Evolutionary conservation across 2,329 filamentous ascomycete species (phyloP), one percentile per base, ranked within the genome.

Genomic region (Penicillium brevicompactum): DNA sequence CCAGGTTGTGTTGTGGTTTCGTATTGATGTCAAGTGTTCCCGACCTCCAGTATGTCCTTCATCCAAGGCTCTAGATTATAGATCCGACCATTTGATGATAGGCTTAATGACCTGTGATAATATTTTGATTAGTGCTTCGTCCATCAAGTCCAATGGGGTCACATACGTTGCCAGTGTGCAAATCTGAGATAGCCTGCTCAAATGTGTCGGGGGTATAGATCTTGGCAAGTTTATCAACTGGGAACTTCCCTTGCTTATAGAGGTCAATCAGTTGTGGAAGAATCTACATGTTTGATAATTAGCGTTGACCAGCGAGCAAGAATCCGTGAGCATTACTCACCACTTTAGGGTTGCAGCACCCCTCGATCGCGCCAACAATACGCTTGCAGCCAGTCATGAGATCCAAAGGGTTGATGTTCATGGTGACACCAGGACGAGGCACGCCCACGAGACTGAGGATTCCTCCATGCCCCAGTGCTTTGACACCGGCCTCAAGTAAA

Each of bases 381-480:
- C 63, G 65, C 52, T 74, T 74, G 51, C 67, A 66, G 11, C 49
- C 56, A 14, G 66, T 47, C 51, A 70, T 55, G n/a, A 70, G 58
- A 1, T 56, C 52, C 4, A 65, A 40, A 1, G 69, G 60, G 37
- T 74, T 61, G 22, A 71, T 60, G 1, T 53, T 56, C 48, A 76
- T 55, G 7, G 63, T 65, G 5, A 55, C 56, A 0, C 58, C 65
- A 5, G 63, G 53, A 8, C 65, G 67, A 13, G 72, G 63, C 4
- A 67, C 64, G 3, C 74, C 74, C n/a, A 76, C 69, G 5, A 67
- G 63, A 5, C 68, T 69, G 11, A 71, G 63, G 7, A 63, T 67
- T 0, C 73, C 74, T 8, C 66, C 62, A 45, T 67, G 65, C 0
- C 58, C 65, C 6, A 74, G 41, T 30, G 67, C 68, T 10, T 67